Evolutionary conservation across 2,329 filamentous ascomycete species (phyloP), one percentile per base, ranked within the genome.

Genomic region (Pseudogymnoascus sp.): DNA sequence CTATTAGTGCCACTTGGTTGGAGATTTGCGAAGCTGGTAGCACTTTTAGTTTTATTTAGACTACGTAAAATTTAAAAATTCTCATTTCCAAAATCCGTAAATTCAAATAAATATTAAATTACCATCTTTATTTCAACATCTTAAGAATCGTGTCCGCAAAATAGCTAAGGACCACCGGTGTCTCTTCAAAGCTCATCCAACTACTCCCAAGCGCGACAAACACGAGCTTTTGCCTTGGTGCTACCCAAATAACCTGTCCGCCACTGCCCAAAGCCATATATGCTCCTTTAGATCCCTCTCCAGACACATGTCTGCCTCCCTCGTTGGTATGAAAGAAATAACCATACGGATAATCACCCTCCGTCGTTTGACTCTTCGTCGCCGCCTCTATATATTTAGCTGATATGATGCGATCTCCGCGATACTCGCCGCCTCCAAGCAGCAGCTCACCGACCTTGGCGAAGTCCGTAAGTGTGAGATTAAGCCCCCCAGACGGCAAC

Each of bases 241-340:
- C 29, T 12, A 55, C 48, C 48, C 48, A 55, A 55, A 55, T 55
- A 18, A 55, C 27, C 48, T 55, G 48, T 18, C 48, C 48, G n/a
- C 48, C 48, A 35, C 48, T 55, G 9, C 48, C 48, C 29, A 55
- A 8, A 8, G 48, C 48, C 48, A 55, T 55, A 18, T 21, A 55
- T 10, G 48, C 29, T 1, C 29, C 48, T 55, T 13, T 9, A 10
- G 48, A 55, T 15, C 48, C 48, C 1, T 33, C 29, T 5, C 29
- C 48, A 5, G n/a, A 3, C 29, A 21, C 48, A 55, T 55, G 48
- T 35, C 29, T 33, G 3, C 48, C 29, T 35, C 48, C 48, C 29
- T 55, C 29, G 21, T 55, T 55, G 8, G 29, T 12, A 21, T 55
- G 48, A 55, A 35, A 55, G 15, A 55, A 55, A 55, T 55, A 55